Evolutionary conservation across 1,284 basidiomycete species (phyloP), one percentile per base, ranked within the genome.

Genomic region (Crepidotus sp.): DNA sequence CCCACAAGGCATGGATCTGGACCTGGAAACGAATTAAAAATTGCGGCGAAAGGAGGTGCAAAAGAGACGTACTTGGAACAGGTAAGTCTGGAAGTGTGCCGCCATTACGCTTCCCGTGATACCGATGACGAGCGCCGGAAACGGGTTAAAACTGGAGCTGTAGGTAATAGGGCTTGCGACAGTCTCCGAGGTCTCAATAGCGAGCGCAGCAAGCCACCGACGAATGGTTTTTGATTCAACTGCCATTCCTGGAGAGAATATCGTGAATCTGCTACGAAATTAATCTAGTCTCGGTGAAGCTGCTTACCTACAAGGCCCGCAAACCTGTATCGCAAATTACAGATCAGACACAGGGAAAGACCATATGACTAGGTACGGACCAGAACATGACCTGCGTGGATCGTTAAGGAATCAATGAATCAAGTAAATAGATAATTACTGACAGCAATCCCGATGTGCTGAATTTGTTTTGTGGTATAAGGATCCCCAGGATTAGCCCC

Each of bases 61-160:
- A 14, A 18, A 14, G 11, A 11, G 1, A 24, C 40, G 6, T 37
- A 46, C 45, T 42, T 46, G 85, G 68, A 93, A 93, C 31, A 83
- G 60, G 64, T 96, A 97, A 15, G 79, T 77, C 64, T 98, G 94
- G 51, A 80, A 78, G 61, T 98, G 94, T 0, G 91, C 90, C n/a
- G 87, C 79, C 95, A 98, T 98, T 1, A 91, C 94, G 4, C 87
- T 75, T 25, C 95, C 94, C 3, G 94, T 96, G 29, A 95, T 80
- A 33, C 90, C 93, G 49, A 97, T 93, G 35, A 91, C 86, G 25
- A 98, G 71, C 0, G 91, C 91, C 1, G 92, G 92, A 69, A 98
- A 91, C 0, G 93, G 92, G 61, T 98, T 98, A 66, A 95, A 95
- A 61, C 83, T 87, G 14, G 73, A 80, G 18, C 68, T 62, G 61